Evolutionary conservation across 2,329 filamentous ascomycete species (phyloP), one percentile per base, ranked within the genome.

Genomic region (Pyrenophora seminiperda): DNA sequence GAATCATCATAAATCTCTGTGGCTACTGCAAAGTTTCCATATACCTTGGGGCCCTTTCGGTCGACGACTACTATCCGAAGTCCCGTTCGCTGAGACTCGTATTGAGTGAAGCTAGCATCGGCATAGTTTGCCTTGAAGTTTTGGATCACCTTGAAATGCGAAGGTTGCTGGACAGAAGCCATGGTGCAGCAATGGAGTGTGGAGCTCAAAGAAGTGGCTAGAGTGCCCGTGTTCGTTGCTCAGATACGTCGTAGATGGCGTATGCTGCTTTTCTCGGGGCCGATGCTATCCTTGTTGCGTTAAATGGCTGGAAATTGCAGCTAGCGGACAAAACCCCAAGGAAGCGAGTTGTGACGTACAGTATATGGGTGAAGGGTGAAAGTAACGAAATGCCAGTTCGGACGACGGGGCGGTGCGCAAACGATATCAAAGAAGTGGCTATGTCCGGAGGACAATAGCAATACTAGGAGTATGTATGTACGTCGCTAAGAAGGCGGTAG

Each of bases 1-100:
- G 93, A 97, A 73, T 99, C 91, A 76, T 99, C 94, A 65, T 96
- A 88, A 63, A 99, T 97, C 75, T 99, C 94, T 3, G 94, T 99
- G 27, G 94, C 94, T 44, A 99, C 82, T 27, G 92, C 88, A 74
- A 99, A 99, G 75, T 95, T 96, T 27, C 94, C 94, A 61, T 90
- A 88, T 2, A 72, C 66, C 73, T 97, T 97, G n/a, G 94, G 94
- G 0, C 94, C 93, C 70, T 94, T 86, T 62, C 91, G 87, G 71
- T 97, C 89, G 61, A 95, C 91, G 41, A 97, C 90, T 32, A 96
- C 86, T 27, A 96, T 89, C 62, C 92, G 88, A 90, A 99, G 94
- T 43, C 94, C 94, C 56, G 93, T 99, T 57, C 91, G 83, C 63
- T 91, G 85, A 5, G 94, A 99, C 68, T 95, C 91, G 89, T 99